Evolutionary conservation across 768 basidiomycete species (phyloP), one percentile per base, ranked within the genome.

Genomic region (Rhodotorula graminis): DNA sequence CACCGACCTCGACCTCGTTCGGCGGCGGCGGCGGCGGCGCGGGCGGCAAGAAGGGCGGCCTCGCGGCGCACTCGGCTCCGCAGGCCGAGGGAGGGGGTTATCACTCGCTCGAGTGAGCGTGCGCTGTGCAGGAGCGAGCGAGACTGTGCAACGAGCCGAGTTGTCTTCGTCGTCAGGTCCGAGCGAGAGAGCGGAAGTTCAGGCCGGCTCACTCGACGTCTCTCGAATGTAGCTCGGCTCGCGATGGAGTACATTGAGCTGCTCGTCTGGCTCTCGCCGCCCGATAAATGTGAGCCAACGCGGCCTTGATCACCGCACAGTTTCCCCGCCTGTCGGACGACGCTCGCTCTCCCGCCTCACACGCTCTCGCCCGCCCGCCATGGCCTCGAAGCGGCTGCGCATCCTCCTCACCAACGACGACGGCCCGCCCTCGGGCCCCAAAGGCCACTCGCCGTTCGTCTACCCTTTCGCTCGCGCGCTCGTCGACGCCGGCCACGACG

Each of bases 391-490:
- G 12, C 71, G 64, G 16, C 49, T 65, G 4, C 64, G 74, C 27
- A 61, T 76, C 27, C 67, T 76, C 11, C 49, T 73, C 60, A 68
- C 66, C 25, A 82, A 82, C 75, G 82, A 83, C 73, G 82, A 83
- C 70, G 82, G 82, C 23, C 81, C 81, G 6, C 82, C 82, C 0
- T 77, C 78, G 2, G 66, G 76, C 31, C 27, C n/a, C 11, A 2
- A 19, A 0, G 71, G 69, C 16, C 79, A 80, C 44, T 82, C 81
- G 4, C 82, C 82, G 14, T 82, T 82, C 77, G 80, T 83, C 69
- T 82, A 78, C 76, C 78, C 76, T 0, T 82, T 83, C 68, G 80
- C 79, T 40, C 77, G 77, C 31, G 75, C 74, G 6, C 76, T 83
- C 3, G 73, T 77, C 50, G 63, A 74, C 11, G 63, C 81, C 12